Evolutionary conservation across 148 eudicot species (phyloP), one percentile per base, ranked within the genome.

Genomic region (Chenopodium berlandieri): DNA sequence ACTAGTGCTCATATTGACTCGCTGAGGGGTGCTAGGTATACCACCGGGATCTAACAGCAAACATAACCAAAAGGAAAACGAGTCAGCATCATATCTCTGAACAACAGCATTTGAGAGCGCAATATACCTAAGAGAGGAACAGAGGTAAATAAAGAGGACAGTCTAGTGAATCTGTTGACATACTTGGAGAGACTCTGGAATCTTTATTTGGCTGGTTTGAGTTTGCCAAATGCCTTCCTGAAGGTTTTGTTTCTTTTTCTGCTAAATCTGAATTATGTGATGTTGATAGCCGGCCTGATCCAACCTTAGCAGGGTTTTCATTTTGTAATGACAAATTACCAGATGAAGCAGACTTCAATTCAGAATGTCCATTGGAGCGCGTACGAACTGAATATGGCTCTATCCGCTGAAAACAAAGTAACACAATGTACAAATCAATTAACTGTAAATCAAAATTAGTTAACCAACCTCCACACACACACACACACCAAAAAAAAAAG

Each of bases 1-100:
- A 78, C 90, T 91, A 77, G 88, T 86, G 86, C 91, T 90, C 70
- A 85, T 76, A 86, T 80, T 89, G 56, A 84, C 72, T 82, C 93
- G 89, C 78, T 87, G 95, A 72, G 98, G 93, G 69, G 97, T 92
- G 80, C 87, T 87, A 82, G 97, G 93, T 79, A 82, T 82, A 90
- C 75, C 87, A 64, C 89, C 91, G 74, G 90, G 75, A 82, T 88
- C 99, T 95, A 88, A 52, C 63, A 74, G 10, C 76, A 73, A 85
- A 83, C 60, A 71, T 9, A 77, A 79, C 17, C 48, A 74, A n/a
- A 71, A 78, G 56, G 75, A 48, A 22, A 75, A 62, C 34, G 44
- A 64, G 75, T 83, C 84, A 87, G 31, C 30, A 25, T 76, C 37
- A 58, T 44, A 67, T 67, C 74, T 71, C 74, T 54, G 47, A 30